Percentiles rank a stretch among this genome's conserved stretches.
Conservation (phyloP, 768 basidiomycete species). For the Lactarius pseudohatsudake region DNA sequence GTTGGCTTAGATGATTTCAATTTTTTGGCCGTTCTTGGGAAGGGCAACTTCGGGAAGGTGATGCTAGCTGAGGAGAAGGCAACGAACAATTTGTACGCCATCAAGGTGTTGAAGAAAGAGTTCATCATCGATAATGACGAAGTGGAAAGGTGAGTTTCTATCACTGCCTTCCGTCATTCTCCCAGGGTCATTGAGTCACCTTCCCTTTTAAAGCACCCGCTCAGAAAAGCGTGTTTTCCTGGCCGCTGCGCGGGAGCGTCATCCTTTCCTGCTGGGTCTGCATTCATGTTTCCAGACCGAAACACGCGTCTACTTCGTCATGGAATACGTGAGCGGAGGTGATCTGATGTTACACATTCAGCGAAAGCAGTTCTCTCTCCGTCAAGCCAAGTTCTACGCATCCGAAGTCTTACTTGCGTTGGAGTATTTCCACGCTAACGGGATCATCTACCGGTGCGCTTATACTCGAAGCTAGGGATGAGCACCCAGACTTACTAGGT, state of each 20-base stretch:
- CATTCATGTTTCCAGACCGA: slow-evolving; percentile 99
- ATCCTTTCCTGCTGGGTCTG: slow-evolving; percentile 94
- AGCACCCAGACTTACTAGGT: not conserved
- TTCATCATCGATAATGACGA: slow-evolving; percentile 99
- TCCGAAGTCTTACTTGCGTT: slow-evolving; percentile 93
- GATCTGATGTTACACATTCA: slow-evolving; percentile 99
- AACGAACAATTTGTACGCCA: slow-evolving; percentile 86
- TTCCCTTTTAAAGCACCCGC: slow-evolving; percentile 65
- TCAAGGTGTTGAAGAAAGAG: slow-evolving; percentile 99
- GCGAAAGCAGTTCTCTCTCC: slow-evolving; percentile 96
- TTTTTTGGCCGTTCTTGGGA: slow-evolving; percentile 96
- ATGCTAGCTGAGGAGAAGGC: slow-evolving; percentile 99
- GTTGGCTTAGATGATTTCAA: slow-evolving; percentile 99
- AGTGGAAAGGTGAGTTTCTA: slow-evolving; percentile 80
- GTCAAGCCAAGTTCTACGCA: slow-evolving; percentile 99
- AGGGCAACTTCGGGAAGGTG: slow-evolving; percentile 99
- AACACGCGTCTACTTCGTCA: slow-evolving; percentile 98
- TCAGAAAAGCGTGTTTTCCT: slow-evolving; percentile 99
- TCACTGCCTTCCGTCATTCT: not conserved
- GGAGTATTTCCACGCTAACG: slow-evolving; percentile 97
- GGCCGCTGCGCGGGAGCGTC: slow-evolving; percentile 93
- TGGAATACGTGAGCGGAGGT: slow-evolving; percentile 99
- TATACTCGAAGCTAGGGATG: not conserved
- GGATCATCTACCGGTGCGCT: slow-evolving; percentile 94
- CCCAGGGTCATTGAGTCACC: not conserved